Conservation (phyloP, 2,329 filamentous ascomycete species). For the Didymellaceae sp. region DNA sequence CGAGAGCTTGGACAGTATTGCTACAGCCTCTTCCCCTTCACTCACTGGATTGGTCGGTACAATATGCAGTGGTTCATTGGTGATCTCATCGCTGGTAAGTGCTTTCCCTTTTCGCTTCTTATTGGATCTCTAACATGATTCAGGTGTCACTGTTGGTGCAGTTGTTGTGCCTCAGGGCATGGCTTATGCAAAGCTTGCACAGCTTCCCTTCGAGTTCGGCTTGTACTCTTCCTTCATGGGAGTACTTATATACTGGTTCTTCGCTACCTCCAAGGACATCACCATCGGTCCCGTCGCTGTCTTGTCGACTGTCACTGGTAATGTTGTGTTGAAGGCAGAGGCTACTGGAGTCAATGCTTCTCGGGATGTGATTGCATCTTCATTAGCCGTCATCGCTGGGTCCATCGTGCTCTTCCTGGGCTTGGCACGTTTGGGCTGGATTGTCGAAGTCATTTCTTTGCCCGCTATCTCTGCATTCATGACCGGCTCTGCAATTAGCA, state of each 20-base stretch:
- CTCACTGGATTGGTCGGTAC: conserved; percentile 87
- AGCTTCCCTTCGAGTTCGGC: conserved; percentile 79
- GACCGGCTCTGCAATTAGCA: conserved; percentile 94
- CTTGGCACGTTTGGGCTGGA: conserved; percentile 81
- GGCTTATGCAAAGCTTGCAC: conserved; percentile 88
- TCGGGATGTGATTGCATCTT: conserved; percentile 56
- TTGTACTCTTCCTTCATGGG: conserved; percentile 97
- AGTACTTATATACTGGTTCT: conserved; percentile 94
- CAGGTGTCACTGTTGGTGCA: conserved; percentile 73
- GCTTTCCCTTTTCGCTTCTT: not conserved
- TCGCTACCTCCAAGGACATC: conserved; percentile 98
- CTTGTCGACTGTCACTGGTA: conserved; percentile 87
- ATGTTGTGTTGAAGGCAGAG: conserved; percentile 71
- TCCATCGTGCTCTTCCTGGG: conserved; percentile 82
- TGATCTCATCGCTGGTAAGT: conserved; percentile 84
- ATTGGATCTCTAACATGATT: conserved; percentile 10
- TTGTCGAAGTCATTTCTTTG: conserved; percentile 92
- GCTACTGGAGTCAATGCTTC: conserved; percentile 38
- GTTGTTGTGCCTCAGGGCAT: conserved; percentile 96
- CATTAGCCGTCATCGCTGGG: conserved; percentile 79
- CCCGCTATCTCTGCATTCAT: conserved; percentile 95
- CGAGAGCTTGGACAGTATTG: conserved; percentile 66
- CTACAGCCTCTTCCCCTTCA: conserved; percentile 81
- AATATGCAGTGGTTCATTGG: conserved; percentile 88
- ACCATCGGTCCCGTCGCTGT: conserved; percentile 97